A percentile compares a stretch with the other conserved stretches of the same genome.
These are phyloP conservation scores for Eucalyptus microcorys DNA, from an alignment of 345 rosid genomes.

Conservation along the genomic window DNA sequence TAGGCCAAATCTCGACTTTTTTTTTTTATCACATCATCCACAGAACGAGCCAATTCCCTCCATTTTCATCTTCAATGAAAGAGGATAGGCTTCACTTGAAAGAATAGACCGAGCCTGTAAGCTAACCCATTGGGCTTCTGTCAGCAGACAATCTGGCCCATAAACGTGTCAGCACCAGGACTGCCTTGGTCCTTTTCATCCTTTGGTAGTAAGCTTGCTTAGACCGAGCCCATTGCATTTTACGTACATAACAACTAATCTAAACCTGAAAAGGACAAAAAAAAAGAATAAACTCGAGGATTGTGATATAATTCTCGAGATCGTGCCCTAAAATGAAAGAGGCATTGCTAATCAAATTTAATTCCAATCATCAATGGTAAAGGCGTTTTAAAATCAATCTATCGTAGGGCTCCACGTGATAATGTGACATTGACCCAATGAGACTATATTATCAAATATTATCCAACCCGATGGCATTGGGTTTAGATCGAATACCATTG, in stretches of 20 bases:
- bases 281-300: neutral
- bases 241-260: neutral
- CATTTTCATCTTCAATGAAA: neutral
- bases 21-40: neutral
- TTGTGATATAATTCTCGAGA: neutral
- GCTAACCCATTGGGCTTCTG: neutral
- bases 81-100: neutral
- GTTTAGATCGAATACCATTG: neutral
- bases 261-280: neutral
- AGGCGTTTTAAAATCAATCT: neutral
- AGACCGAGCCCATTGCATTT: neutral
- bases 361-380: neutral
- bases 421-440: rapidly evolving
- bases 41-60: neutral
- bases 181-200: neutral
- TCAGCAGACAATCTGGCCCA: neutral
- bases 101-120: neutral
- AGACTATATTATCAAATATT: rapidly evolving
- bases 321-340: neutral
- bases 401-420: rapidly evolving
- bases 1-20: neutral
- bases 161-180: neutral
- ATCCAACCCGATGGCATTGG: rapidly evolving
- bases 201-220: neutral
- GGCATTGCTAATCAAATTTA: neutral